Conservation (phyloP, 352 stramenopile species). For the Phytophthora macrochlamydospora region DNA sequence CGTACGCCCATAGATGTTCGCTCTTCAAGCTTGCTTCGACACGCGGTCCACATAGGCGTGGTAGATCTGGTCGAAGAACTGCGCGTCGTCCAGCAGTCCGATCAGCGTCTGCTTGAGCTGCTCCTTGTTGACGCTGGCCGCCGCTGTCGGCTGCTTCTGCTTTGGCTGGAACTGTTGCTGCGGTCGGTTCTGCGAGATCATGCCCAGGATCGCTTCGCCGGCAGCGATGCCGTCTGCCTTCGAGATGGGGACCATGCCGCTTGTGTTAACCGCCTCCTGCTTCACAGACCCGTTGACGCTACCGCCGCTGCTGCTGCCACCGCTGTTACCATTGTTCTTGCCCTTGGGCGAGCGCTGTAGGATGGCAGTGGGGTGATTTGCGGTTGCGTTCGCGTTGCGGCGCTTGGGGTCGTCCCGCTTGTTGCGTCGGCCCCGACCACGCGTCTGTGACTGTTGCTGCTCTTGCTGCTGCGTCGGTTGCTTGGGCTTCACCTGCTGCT, state of each 20-base stretch:
- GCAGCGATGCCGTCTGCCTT: conserved; percentile 82
- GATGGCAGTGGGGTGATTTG: conserved; percentile 54
- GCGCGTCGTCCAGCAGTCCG: conserved; percentile 73
- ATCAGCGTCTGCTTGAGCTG: conserved; percentile 89
- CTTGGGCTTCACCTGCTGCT: conserved; percentile 34
- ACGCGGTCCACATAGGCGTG: conserved; percentile 81
- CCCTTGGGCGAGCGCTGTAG: conserved; percentile 61
- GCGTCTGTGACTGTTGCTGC: conserved; percentile 29
- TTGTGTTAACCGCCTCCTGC: conserved; percentile 30
- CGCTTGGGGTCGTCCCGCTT: conserved; percentile 60
- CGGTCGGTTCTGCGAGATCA: conserved; percentile 65
- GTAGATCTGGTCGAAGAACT: conserved; percentile 91
- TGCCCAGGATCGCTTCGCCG: conserved; percentile 82
- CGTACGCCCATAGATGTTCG: conserved; percentile 3
- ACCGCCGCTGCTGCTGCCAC: conserved; percentile 18
- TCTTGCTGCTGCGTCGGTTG: conserved; percentile 38
- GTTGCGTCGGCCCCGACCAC: conserved; percentile 53
- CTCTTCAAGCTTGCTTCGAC: conserved; percentile 36
- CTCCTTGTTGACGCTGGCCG: conserved; percentile 73
- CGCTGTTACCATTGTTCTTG: conserved; percentile 38
- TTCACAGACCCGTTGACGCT: conserved; percentile 30
- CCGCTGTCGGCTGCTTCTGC: conserved; percentile 28
- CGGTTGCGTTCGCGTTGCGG: conserved; percentile 15
- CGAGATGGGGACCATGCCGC: conserved; percentile 69
- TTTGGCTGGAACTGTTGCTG: conserved; percentile 31